Evolutionary conservation across 2,329 filamentous ascomycete genomes (phyloP).

Genomic region (Aspergillus felis): DNA sequence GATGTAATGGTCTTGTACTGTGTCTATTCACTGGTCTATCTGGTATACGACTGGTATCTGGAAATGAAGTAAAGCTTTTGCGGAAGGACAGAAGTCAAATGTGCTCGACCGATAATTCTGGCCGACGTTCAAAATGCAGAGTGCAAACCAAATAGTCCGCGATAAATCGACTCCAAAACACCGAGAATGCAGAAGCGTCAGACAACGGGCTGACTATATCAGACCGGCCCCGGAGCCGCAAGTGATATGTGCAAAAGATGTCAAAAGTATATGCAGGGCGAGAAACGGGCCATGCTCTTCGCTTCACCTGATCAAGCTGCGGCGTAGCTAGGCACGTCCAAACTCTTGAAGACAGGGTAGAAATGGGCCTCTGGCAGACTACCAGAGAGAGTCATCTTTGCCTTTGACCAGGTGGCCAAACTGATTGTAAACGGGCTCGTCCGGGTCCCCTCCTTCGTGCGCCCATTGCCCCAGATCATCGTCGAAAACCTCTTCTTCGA

Average conservation of each 20-base stretch:
- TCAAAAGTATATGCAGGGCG: background rate
- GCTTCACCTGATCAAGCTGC: background rate
- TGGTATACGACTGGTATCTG: background rate
- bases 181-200: background rate
- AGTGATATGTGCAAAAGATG: background rate
- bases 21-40: background rate
- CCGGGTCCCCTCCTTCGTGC: conserved; percentile 29
- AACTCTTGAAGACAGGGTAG: background rate
- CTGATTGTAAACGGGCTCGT: conserved; percentile 35
- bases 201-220: background rate
- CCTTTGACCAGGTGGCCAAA: conserved; percentile 36
- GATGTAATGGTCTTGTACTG: background rate
- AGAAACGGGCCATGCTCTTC: background rate
- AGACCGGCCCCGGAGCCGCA: background rate
- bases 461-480: conserved; percentile 45
- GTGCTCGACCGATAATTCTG: background rate
- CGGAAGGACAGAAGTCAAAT: no score
- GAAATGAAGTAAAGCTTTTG: background rate
- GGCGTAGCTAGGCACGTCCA: background rate
- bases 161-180: background rate
- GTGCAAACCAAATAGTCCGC: background rate
- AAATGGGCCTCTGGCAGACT: background rate
- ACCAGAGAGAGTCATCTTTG: conserved; percentile 20
- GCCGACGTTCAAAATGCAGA: background rate
- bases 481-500: conserved; percentile 45